Evolutionary conservation across 768 basidiomycete genomes (phyloP).

Genomic region (Tylopilus sp.): DNA sequence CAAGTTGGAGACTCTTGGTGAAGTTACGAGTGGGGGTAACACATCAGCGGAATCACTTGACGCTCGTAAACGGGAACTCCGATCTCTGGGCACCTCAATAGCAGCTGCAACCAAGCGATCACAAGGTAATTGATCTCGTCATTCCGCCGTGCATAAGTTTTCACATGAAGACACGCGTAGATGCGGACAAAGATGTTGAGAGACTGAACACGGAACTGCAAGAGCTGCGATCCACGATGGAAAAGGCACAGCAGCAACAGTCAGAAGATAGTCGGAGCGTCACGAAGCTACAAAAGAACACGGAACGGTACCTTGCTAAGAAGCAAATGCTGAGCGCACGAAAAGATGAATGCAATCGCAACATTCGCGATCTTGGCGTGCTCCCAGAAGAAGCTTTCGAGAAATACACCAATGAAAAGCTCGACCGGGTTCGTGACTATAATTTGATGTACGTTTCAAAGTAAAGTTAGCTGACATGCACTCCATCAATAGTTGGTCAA

Average conservation of each 20-base stretch:
- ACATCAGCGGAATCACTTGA: conserved; percentile 67
- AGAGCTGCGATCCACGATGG: conserved; percentile 60
- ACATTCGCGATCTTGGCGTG: conserved; percentile 94
- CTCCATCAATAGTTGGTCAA: conserved; percentile 69
- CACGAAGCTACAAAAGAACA: conserved; percentile 90
- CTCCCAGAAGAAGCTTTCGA: conserved; percentile 96
- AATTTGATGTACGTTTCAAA: not conserved
- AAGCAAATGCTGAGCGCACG: conserved; percentile 78
- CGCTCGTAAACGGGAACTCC: conserved; percentile 64
- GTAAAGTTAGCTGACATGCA: conserved; percentile 1
- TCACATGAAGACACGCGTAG: conserved; percentile 33
- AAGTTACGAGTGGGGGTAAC: conserved; percentile 51
- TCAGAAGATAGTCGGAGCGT: conserved; percentile 83
- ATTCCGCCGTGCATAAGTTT: not conserved
- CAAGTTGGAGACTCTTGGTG: conserved; percentile 75
- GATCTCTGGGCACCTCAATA: conserved; percentile 63
- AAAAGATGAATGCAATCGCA: conserved; percentile 93
- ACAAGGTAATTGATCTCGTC: conserved; percentile 41
- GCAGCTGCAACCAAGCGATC: conserved; percentile 57
- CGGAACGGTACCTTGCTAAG: conserved; percentile 92
- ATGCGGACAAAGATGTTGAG: conserved; percentile 71
- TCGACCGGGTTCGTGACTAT: conserved; percentile 75
- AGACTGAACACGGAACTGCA: conserved; percentile 60
- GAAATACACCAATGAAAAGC: conserved; percentile 84
- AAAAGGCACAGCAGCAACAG: conserved; percentile 78